These are phyloP conservation scores for Meira nashicola DNA, from an alignment of 1,284 basidiomycete genomes.

Conservation along the genomic window DNA sequence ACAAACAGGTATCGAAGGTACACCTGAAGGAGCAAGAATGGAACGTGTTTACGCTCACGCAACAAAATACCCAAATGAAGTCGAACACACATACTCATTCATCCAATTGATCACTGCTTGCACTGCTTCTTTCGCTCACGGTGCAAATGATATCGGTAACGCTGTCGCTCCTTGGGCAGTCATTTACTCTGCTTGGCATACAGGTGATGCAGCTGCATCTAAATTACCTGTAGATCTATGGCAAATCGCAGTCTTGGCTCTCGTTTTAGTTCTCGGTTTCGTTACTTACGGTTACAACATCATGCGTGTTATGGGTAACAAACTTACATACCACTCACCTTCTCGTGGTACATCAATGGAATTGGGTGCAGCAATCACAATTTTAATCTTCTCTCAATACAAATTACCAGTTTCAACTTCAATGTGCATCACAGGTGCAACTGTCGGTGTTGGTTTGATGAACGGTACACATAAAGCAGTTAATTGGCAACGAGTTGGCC, in stretches of 20 bases:
- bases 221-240: constrained; percentile 55
- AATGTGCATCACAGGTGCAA: constrained; percentile 57
- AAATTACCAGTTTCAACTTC: constrained; percentile 54
- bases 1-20: constrained; percentile 51
- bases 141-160: constrained; percentile 52
- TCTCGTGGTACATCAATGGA: constrained; percentile 59
- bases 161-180: constrained; percentile 56
- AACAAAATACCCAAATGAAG: constrained; percentile 57
- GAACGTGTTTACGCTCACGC: constrained; percentile 54
- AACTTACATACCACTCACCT: constrained; percentile 56
- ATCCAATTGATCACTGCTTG: constrained; percentile 59
- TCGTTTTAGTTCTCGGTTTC: constrained; percentile 56
- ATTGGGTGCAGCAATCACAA: constrained; percentile 56
- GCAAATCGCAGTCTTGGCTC: constrained; percentile 56
- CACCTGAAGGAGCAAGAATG: constrained; percentile 52
- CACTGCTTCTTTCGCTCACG: constrained; percentile 58
- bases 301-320: constrained; percentile 55
- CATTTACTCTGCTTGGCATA: constrained; percentile 53
- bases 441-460: constrained; percentile 56
- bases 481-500: constrained; percentile 50
- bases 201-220: constrained; percentile 39
- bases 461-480: constrained; percentile 54
- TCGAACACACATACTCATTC: constrained; percentile 58
- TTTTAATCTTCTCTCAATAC: constrained; percentile 49
- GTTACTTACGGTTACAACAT: constrained; percentile 55